These are phyloP conservation scores for Senna siamea DNA, from an alignment of 306 rosid genomes.

Conservation along the genomic window DNA sequence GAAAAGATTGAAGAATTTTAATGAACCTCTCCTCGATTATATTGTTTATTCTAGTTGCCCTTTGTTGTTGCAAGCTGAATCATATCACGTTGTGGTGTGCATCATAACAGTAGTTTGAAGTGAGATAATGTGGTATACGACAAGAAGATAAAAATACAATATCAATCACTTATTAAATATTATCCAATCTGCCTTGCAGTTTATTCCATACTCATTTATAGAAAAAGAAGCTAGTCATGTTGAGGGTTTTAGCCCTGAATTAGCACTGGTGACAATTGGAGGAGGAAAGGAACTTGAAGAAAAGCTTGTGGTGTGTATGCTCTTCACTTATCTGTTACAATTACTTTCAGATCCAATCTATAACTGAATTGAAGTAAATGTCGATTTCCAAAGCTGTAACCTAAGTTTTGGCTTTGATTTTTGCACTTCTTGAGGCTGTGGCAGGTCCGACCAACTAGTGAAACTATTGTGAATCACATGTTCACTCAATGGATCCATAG, in stretches of 20 bases:
- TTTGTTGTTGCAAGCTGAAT: neutral
- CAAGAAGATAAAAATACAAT: neutral
- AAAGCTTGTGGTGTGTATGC: conserved; percentile 80
- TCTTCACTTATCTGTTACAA: neutral
- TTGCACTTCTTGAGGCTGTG: conserved; percentile 85
- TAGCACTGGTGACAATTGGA: conserved; percentile 89
- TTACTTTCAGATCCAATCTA: conserved; percentile 13
- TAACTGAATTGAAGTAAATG: conserved; percentile 24
- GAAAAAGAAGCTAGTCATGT: conserved; percentile 99
- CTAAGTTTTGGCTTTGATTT: conserved; percentile 84
- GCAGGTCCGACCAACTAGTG: conserved; percentile 96
- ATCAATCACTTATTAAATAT: conserved; percentile 27
- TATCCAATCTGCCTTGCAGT: conserved; percentile 54
- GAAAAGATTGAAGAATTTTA: neutral
- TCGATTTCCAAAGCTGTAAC: conserved; percentile 45
- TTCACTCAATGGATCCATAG: conserved; percentile 98
- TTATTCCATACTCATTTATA: conserved; percentile 91
- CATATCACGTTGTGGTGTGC: neutral
- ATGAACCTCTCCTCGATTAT: neutral
- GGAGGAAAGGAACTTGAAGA: conserved; percentile 99
- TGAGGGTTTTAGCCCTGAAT: conserved; percentile 95
- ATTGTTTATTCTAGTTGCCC: neutral
- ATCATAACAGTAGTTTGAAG: neutral
- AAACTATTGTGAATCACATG: conserved; percentile 97
- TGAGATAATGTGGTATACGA: conserved; percentile 10